Evolutionary conservation across 768 basidiomycete genomes (phyloP).

Genomic region (Crucibulum laeve): DNA sequence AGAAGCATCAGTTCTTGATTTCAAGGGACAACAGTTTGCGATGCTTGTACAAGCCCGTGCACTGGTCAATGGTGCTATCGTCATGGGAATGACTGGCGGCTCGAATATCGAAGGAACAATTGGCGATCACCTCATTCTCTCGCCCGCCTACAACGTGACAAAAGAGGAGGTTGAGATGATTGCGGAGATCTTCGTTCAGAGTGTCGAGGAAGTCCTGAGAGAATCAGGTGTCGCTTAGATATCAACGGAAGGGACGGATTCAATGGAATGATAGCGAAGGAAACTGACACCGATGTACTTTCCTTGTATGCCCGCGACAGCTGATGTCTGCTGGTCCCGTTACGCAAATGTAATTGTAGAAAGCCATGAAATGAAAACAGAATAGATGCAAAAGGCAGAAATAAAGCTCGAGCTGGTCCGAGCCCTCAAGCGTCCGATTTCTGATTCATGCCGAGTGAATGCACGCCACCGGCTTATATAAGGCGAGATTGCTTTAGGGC

Average conservation of each 20-base stretch:
- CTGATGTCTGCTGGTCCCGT: no score
- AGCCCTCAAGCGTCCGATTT: conserved; percentile 1
- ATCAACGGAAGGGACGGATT: neutral
- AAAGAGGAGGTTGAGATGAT: conserved; percentile 65
- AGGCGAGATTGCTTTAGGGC: conserved; percentile 33
- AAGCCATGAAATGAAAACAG: neutral
- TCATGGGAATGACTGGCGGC: conserved; percentile 74
- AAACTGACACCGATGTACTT: no score
- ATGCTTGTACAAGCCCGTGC: conserved; percentile 68
- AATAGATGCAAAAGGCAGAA: neutral
- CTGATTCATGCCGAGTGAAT: conserved; percentile 10
- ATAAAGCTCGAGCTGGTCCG: neutral
- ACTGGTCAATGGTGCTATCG: conserved; percentile 60
- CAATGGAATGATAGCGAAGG: conserved; percentile 1
- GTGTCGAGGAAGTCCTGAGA: conserved; percentile 59
- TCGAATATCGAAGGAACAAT: conserved; percentile 63
- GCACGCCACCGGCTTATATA: conserved; percentile 46
- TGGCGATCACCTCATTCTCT: conserved; percentile 69
- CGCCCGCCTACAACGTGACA: conserved; percentile 80
- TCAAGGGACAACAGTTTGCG: conserved; percentile 55
- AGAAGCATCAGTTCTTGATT: conserved; percentile 38
- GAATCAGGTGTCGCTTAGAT: conserved; percentile 22
- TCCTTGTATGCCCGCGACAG: no score
- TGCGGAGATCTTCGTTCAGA: conserved; percentile 58
- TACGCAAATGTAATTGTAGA: no score